Evolutionary conservation across 2,329 filamentous ascomycete genomes (phyloP).

Genomic region (Hymenotorrendiella dingleyae): DNA sequence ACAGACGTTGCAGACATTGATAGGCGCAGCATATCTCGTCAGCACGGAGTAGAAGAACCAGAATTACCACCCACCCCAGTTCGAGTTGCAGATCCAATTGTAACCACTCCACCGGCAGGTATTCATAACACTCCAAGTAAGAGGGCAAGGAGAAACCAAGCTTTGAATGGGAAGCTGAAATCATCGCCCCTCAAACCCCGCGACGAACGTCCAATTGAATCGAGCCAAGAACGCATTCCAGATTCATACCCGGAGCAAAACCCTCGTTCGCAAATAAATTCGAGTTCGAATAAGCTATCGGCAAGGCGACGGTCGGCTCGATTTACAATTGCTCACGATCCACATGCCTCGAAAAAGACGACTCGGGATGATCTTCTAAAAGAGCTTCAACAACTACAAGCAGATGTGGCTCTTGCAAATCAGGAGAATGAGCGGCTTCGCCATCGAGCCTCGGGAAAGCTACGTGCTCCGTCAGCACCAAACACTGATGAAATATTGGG

Average conservation of each 20-base stretch:
- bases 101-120: conserved; percentile 50
- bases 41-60: conserved; percentile 52
- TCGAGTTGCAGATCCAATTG: conserved; percentile 44
- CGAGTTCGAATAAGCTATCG: conserved; percentile 3
- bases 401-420: conserved; percentile 51
- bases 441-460: conserved; percentile 31
- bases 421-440: conserved; percentile 53
- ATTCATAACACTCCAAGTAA: conserved; percentile 56
- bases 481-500: conserved; percentile 31
- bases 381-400: conserved; percentile 51
- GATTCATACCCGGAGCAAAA: conserved; percentile 10
- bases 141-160: conserved; percentile 37
- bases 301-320: conserved; percentile 25
- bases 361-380: conserved; percentile 46
- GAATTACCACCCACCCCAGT: conserved; percentile 56
- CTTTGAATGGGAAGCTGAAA: conserved; percentile 22
- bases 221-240: conserved; percentile 3
- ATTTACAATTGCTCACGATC: conserved; percentile 24
- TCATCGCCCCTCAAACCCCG: conserved; percentile 30
- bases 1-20: too few species aligned
- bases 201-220: conserved; percentile 9
- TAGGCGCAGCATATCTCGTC: too few species aligned
- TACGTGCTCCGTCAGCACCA: conserved; percentile 38
- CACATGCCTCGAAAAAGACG: conserved; percentile 42
- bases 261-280: background rate